Percentiles rank a stretch among this genome's conserved stretches.
phyloP scores from a whole-genome alignment of 208 protist genomes.

The Acanthamoeba lenticulata region DNA sequence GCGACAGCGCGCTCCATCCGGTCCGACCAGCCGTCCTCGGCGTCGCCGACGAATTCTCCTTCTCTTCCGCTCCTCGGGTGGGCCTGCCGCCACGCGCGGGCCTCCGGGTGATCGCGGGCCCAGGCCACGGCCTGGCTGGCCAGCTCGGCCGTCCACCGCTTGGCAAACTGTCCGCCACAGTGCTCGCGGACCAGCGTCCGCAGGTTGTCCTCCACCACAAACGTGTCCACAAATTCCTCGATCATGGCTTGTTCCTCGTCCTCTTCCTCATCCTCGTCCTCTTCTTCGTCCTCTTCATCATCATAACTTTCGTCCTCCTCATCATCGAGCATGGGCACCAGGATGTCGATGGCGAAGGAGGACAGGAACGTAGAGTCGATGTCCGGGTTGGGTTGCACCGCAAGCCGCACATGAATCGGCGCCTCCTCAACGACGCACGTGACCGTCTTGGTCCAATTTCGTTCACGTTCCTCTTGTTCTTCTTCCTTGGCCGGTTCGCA shows the following conservation, averaged over 20 bases:
- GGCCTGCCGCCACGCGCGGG: background rate
- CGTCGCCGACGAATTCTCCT: too few relatives aligned
- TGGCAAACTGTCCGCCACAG: background rate
- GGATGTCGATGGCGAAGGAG: slow-evolving; percentile 5
- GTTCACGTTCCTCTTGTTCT: background rate
- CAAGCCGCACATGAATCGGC: background rate
- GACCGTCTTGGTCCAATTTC: background rate
- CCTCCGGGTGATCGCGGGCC: background rate
- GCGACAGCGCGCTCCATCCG: background rate
- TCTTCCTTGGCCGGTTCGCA: background rate
- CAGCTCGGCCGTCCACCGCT: background rate
- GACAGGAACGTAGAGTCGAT: slow-evolving; percentile 30
- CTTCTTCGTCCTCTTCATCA: background rate
- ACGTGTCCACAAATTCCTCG: slow-evolving; percentile 30
- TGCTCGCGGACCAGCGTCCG: background rate
- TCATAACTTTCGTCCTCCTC: background rate
- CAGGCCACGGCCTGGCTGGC: background rate
- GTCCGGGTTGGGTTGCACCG: background rate
- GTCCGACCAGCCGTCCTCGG: background rate
- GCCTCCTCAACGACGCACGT: background rate
- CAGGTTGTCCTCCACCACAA: background rate
- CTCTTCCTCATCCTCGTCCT: background rate
- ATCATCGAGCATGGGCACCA: background rate
- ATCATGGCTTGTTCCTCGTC: background rate
- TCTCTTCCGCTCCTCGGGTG: too few relatives aligned